Conservation (phyloP, 495 filamentous ascomycete species). For the Penicillium goetzii region DNA sequence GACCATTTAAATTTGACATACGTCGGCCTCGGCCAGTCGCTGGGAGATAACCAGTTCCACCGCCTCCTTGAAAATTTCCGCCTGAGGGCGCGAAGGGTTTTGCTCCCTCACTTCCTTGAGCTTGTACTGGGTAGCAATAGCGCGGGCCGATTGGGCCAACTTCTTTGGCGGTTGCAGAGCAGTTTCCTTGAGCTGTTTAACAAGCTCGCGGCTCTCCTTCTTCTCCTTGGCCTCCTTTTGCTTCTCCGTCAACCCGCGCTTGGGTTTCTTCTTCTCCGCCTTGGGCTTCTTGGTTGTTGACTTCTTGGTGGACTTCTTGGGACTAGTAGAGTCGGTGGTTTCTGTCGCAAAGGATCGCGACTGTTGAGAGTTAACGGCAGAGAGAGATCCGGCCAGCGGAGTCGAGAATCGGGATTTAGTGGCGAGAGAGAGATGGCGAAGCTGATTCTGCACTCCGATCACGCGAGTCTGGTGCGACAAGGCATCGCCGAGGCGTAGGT, state of each 20-base stretch:
- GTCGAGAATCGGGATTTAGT: constrained; percentile 17
- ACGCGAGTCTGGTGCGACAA: constrained; percentile 34
- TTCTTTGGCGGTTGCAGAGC: constrained; percentile 41
- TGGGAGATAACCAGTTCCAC: constrained; percentile 16
- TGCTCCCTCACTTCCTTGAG: constrained; percentile 17
- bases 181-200: constrained; percentile 38
- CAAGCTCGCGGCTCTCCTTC: constrained; percentile 19
- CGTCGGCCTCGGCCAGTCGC: constrained; percentile 33
- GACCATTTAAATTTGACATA: constrained; percentile 21
- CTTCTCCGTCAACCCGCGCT: constrained; percentile 31
- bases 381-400: constrained; percentile 11
- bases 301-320: constrained; percentile 18
- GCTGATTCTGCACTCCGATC: constrained; percentile 34
- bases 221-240: constrained; percentile 34
- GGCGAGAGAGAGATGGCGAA: constrained; percentile 33
- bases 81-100: not conserved
- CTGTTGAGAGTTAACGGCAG: constrained; percentile 29
- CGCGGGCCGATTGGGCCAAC: constrained; percentile 19
- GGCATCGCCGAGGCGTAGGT: constrained; percentile 32
- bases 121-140: constrained; percentile 32
- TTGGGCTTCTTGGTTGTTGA: constrained; percentile 26
- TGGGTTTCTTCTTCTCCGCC: constrained; percentile 28
- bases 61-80: constrained; percentile 25
- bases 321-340: constrained; percentile 12
- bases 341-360: constrained; percentile 34